A percentile compares a stretch with the other conserved stretches of the same genome.
phyloP scores from a whole-genome alignment of 768 basidiomycete species.

The Heimioporus sp. region DNA sequence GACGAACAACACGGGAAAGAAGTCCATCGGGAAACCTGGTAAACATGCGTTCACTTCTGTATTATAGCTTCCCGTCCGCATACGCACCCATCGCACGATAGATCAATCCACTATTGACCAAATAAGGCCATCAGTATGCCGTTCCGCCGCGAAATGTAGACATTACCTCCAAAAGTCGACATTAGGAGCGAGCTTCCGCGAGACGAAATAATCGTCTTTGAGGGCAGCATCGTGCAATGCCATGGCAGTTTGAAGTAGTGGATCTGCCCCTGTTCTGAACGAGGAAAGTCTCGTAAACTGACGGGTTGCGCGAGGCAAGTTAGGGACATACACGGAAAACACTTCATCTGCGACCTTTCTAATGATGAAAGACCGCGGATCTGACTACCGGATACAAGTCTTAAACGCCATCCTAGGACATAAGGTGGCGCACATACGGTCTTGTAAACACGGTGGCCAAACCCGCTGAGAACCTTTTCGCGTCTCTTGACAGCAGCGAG shows the following conservation, averaged over 20 bases:
- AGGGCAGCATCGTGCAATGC: constrained; percentile 84
- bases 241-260: constrained; percentile 86
- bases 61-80: background rate
- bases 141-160: background rate
- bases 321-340: constrained; percentile 68
- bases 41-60: background rate
- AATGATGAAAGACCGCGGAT: constrained; percentile 89
- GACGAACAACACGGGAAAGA: constrained; percentile 91
- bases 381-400: constrained; percentile 50
- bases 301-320: background rate
- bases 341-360: constrained; percentile 89
- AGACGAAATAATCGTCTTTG: constrained; percentile 87
- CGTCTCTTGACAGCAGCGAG: constrained; percentile 84
- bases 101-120: constrained; percentile 64
- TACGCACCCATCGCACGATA: constrained; percentile 86
- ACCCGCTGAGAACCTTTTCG: constrained; percentile 87
- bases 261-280: constrained; percentile 77
- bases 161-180: constrained; percentile 79
- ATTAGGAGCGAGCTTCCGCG: constrained; percentile 80
- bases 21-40: constrained; percentile 87
- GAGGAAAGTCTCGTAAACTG: background rate
- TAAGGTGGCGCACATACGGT: constrained; percentile 43
- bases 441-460: constrained; percentile 85
- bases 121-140: background rate
- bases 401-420: background rate